Conservation (phyloP, 2,329 filamentous ascomycete genomes). For the Lojkania enalia region DNA sequence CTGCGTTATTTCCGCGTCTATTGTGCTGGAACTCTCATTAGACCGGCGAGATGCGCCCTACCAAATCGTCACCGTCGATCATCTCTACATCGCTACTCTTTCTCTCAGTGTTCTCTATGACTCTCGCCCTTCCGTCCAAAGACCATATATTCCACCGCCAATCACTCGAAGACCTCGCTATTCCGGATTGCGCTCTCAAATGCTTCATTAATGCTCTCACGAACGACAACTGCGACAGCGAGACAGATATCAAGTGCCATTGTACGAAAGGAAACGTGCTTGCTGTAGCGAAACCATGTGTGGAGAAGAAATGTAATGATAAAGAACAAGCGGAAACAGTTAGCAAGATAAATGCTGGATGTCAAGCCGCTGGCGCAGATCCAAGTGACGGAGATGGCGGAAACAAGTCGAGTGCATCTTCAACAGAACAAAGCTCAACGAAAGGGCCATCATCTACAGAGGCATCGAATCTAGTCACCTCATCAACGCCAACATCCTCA, state of each 20-base stretch:
- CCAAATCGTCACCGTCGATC: background rate
- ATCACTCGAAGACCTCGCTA: conserved; percentile 2
- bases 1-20: too few relatives aligned
- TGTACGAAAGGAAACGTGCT: conserved; percentile 3
- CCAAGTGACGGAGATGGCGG: conserved; percentile 2
- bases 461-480: background rate
- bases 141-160: conserved; percentile 1
- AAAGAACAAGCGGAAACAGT: background rate
- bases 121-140: background rate
- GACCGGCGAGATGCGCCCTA: background rate
- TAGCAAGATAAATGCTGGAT: background rate
- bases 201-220: conserved; percentile 11
- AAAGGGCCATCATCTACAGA: background rate
- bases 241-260: conserved; percentile 11
- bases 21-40: background rate
- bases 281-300: background rate
- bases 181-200: conserved; percentile 8
- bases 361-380: conserved; percentile 1
- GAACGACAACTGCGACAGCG: conserved; percentile 7
- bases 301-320: conserved; percentile 1
- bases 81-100: background rate
- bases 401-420: background rate
- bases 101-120: background rate
- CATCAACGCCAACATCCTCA: background rate
- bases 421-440: background rate